Evolutionary conservation across 2,329 filamentous ascomycete genomes (phyloP).

Genomic region (Gliomastix tumulicola): DNA sequence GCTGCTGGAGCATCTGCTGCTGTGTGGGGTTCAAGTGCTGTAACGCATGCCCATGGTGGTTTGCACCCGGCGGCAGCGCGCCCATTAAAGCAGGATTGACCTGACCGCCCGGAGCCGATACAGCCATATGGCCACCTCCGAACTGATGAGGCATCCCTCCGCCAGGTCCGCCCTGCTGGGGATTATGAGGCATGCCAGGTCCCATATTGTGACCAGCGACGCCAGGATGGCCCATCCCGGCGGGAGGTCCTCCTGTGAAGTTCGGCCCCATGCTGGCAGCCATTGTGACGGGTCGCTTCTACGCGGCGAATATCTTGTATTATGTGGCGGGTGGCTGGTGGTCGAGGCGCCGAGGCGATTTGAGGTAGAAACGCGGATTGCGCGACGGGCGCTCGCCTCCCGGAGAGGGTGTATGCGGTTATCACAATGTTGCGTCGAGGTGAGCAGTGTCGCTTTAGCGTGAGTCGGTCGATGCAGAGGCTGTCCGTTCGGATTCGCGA

Average conservation of each 20-base stretch:
- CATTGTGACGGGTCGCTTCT: too few relatives aligned
- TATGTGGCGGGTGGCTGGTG: too few relatives aligned
- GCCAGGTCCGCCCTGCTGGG: slow-evolving; percentile 61
- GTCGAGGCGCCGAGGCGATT: too few relatives aligned
- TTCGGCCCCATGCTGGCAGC: slow-evolving; percentile 54
- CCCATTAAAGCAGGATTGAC: slow-evolving; percentile 72
- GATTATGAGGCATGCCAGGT: slow-evolving; percentile 58
- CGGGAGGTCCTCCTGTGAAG: slow-evolving; percentile 57
- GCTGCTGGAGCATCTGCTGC: slow-evolving; percentile 51
- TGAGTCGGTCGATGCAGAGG: too few relatives aligned
- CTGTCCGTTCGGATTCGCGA: too few relatives aligned
- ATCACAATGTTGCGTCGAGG: too few relatives aligned
- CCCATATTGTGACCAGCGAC: slow-evolving; percentile 60
- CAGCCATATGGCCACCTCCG: slow-evolving; percentile 56
- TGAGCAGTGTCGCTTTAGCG: too few relatives aligned
- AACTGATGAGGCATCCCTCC: slow-evolving; percentile 61
- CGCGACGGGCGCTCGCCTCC: too few relatives aligned
- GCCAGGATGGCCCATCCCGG: slow-evolving; percentile 65
- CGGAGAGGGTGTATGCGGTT: too few relatives aligned
- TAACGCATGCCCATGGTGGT: slow-evolving; percentile 61
- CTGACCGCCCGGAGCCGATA: slow-evolving; percentile 64
- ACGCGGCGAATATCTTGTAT: too few relatives aligned
- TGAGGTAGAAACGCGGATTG: too few relatives aligned
- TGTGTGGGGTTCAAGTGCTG: slow-evolving; percentile 63
- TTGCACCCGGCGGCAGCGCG: slow-evolving; percentile 64